Conservation (phyloP, 352 stramenopile species). For the Phytophthora boehmeriae region DNA sequence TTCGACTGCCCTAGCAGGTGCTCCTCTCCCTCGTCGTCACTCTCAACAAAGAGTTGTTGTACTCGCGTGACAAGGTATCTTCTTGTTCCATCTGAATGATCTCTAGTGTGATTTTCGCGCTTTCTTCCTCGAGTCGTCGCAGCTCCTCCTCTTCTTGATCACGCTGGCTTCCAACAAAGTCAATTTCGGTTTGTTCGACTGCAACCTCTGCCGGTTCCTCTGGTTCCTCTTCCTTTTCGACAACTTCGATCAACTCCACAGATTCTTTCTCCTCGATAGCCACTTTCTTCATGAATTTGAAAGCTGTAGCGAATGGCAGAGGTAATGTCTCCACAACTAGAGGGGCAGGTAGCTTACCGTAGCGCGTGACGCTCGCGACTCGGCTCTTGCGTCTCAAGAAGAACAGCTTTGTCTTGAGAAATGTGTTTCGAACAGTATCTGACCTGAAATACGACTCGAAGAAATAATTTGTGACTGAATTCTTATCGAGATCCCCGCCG, state of each 20-base stretch:
- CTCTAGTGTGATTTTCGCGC: constrained; percentile 26
- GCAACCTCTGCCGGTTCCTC: constrained; percentile 12
- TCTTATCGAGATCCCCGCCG: constrained; percentile 4
- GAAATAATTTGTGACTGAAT: constrained; percentile 35
- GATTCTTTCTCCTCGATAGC: constrained; percentile 16
- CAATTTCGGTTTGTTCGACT: constrained; percentile 7
- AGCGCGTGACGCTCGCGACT: constrained; percentile 45
- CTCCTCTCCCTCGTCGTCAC: constrained; percentile 60
- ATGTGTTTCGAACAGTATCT: constrained; percentile 39
- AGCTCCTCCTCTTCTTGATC: constrained; percentile 35
- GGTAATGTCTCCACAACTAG: constrained; percentile 52
- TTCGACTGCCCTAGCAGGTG: constrained; percentile 48
- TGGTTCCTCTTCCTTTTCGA: constrained; percentile 10
- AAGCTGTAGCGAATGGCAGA: constrained; percentile 32
- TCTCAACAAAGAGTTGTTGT: constrained; percentile 41
- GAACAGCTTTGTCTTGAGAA: constrained; percentile 60
- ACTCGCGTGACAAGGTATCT: constrained; percentile 34
- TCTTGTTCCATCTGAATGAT: constrained; percentile 35
- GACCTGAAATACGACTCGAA: constrained; percentile 56
- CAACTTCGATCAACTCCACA: constrained; percentile 12
- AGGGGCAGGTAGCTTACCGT: constrained; percentile 51
- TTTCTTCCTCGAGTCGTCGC: constrained; percentile 21
- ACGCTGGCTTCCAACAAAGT: constrained; percentile 17
- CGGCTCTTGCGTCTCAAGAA: constrained; percentile 46
- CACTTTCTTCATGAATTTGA: constrained; percentile 33